These are phyloP conservation scores for Pterula multifida DNA, from an alignment of 1,284 basidiomycete genomes.

Conservation along the genomic window DNA sequence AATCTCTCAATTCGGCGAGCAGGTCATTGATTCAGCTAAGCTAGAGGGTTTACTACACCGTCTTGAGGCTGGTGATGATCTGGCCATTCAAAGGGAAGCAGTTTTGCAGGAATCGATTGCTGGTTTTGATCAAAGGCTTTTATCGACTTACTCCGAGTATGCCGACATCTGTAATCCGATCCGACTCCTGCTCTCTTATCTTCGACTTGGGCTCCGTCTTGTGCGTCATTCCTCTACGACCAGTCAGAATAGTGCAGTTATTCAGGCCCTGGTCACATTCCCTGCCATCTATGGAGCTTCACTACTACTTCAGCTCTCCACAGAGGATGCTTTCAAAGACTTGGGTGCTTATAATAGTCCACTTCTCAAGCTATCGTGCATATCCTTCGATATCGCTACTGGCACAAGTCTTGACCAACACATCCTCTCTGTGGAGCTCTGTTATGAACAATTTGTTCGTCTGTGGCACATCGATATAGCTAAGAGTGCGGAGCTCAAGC, in stretches of 20 bases:
- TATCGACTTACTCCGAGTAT: slow-evolving; percentile 46
- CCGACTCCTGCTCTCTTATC: slow-evolving; percentile 49
- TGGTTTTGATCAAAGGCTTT: slow-evolving; percentile 51
- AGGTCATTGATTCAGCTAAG: slow-evolving; percentile 37
- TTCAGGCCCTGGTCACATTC: slow-evolving; percentile 34
- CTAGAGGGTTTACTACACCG: slow-evolving; percentile 26
- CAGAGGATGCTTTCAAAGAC: slow-evolving; percentile 5
- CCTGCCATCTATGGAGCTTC: slow-evolving; percentile 36
- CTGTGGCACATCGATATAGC: slow-evolving; percentile 80
- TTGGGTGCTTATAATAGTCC: slow-evolving; percentile 25
- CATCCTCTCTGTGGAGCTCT: slow-evolving; percentile 26
- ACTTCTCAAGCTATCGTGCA: slow-evolving; percentile 40
- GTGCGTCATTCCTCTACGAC: slow-evolving; percentile 20
- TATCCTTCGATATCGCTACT: slow-evolving; percentile 29
- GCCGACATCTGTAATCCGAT: slow-evolving; percentile 63
- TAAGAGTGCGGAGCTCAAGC: slow-evolving; percentile 28
- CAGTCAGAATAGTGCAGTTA: slow-evolving; percentile 12
- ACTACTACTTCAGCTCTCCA: slow-evolving; percentile 20
- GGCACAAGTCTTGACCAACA: slow-evolving; percentile 20
- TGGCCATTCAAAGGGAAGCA: slow-evolving; percentile 37
- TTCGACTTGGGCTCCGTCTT: slow-evolving; percentile 70
- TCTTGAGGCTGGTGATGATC: slow-evolving; percentile 22
- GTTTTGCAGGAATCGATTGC: slow-evolving; percentile 56
- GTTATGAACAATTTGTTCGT: slow-evolving; percentile 66
- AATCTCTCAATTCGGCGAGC: slow-evolving; percentile 56